Evolutionary conservation across 1,139 yeast species (phyloP).

Genomic region (Debaryomycetaceae sp.): DNA sequence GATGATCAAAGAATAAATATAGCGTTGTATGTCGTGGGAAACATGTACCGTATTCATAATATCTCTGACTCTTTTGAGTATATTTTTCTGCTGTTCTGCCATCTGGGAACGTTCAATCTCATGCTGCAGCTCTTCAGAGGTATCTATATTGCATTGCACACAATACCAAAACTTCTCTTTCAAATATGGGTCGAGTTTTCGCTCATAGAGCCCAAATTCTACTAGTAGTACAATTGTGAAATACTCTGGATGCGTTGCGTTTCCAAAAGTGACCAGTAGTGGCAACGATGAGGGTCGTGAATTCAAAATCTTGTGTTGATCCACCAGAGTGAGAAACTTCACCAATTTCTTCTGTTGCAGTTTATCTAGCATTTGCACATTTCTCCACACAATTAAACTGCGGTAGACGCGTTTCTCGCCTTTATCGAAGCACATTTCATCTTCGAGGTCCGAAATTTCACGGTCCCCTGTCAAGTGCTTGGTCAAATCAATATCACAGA

Average conservation of each 20-base stretch:
- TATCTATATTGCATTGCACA: constrained; percentile 7
- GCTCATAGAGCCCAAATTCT: constrained; percentile 11
- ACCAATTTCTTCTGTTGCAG: constrained; percentile 23
- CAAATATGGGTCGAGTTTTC: constrained; percentile 25
- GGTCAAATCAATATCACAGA: constrained; percentile 16
- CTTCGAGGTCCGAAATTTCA: constrained; percentile 6
- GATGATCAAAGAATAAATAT: constrained; percentile 38
- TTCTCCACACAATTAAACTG: constrained; percentile 23
- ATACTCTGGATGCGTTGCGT: not conserved
- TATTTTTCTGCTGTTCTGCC: constrained; percentile 5
- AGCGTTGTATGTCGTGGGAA: constrained; percentile 36
- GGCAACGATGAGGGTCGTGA: not conserved
- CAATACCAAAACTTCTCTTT: constrained; percentile 43
- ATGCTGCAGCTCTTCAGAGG: not conserved
- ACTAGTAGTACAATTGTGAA: constrained; percentile 22
- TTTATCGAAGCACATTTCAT: constrained; percentile 2
- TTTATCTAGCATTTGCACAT: constrained; percentile 16
- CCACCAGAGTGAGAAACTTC: constrained; percentile 27
- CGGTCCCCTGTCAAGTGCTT: constrained; percentile 7
- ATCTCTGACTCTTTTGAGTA: constrained; percentile 8
- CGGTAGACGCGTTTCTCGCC: constrained; percentile 9
- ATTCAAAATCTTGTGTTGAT: constrained; percentile 21
- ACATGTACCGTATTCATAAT: constrained; percentile 20
- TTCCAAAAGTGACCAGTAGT: not conserved
- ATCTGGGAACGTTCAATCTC: not conserved